Evolutionary conservation across 2,329 filamentous ascomycete genomes (phyloP).

Genomic region (Sclerotinia spermophila): DNA sequence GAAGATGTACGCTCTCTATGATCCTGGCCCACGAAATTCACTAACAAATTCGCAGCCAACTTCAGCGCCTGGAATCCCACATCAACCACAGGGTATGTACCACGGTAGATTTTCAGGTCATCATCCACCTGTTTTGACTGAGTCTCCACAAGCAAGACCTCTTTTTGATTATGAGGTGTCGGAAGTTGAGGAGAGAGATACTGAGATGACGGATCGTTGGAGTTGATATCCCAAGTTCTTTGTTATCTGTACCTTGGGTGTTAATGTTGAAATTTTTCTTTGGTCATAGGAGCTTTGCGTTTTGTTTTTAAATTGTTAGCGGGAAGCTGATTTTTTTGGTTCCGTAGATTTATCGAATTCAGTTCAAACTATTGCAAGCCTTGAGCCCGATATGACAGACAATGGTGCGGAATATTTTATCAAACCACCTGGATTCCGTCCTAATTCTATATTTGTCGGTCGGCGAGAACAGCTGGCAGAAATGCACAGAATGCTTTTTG

Average conservation of each 20-base stretch:
- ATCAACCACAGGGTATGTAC: constrained; percentile 27
- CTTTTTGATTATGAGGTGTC: constrained; percentile 29
- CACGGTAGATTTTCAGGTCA: constrained; percentile 3
- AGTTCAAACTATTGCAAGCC: constrained; percentile 26
- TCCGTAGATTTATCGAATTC: constrained; percentile 33
- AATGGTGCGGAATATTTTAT: constrained; percentile 38
- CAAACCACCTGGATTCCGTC: constrained; percentile 55
- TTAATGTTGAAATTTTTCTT: background rate
- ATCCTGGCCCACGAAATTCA: background rate
- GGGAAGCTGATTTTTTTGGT: constrained; percentile 35
- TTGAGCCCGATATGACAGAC: constrained; percentile 28
- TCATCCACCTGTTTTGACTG: constrained; percentile 22
- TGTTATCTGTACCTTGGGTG: background rate
- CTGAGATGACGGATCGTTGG: constrained; percentile 27
- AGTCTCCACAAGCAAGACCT: constrained; percentile 21
- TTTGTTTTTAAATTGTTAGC: constrained; percentile 21
- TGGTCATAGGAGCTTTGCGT: background rate
- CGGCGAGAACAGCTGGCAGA: constrained; percentile 55
- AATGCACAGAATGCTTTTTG: constrained; percentile 57
- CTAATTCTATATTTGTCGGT: constrained; percentile 61
- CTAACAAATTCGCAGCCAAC: constrained; percentile 16
- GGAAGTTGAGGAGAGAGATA: constrained; percentile 32
- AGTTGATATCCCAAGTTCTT: background rate
- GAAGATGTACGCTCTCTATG: constrained; percentile 19
- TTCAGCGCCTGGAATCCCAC: constrained; percentile 22